A percentile compares a stretch with the other conserved stretches of the same genome.
Evolutionary conservation across 148 eudicot genomes (phyloP).

Genomic region (Silene conica): DNA sequence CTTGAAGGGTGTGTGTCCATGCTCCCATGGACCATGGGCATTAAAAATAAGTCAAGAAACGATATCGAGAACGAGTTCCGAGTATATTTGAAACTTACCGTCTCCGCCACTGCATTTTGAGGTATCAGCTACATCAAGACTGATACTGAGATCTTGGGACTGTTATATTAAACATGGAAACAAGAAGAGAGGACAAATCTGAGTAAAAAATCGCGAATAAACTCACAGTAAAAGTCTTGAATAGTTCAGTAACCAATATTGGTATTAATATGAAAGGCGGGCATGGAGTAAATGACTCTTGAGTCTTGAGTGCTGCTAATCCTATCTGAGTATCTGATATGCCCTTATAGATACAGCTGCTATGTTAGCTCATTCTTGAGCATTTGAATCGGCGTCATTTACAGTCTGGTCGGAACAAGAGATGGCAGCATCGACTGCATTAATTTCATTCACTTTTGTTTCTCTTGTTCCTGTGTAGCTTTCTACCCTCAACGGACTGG

Average conservation of each 20-base stretch:
- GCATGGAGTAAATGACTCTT: background rate
- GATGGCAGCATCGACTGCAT: background rate
- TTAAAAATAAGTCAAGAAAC: background rate
- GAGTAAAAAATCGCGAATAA: too few species aligned
- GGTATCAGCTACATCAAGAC: background rate
- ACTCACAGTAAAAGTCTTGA: background rate
- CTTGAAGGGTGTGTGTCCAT: too few species aligned
- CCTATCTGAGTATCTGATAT: too few species aligned
- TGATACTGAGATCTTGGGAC: background rate
- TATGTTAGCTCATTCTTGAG: background rate
- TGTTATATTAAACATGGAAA: too few species aligned
- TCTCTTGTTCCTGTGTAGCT: background rate
- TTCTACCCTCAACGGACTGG: too few species aligned
- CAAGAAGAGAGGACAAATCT: too few species aligned
- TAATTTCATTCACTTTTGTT: background rate
- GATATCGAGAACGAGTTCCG: background rate
- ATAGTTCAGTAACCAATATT: background rate
- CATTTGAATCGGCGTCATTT: background rate
- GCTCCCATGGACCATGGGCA: too few species aligned
- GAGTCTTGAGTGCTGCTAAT: too few species aligned
- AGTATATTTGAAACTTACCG: too few species aligned
- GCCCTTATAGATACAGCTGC: background rate
- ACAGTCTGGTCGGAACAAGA: background rate
- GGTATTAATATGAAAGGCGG: background rate
- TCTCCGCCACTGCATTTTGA: too few species aligned